Percentiles rank a stretch among this genome's conserved stretches.
These are phyloP conservation scores for Neurospora africana DNA, from an alignment of 495 filamentous ascomycete genomes.

Conservation along the genomic window DNA sequence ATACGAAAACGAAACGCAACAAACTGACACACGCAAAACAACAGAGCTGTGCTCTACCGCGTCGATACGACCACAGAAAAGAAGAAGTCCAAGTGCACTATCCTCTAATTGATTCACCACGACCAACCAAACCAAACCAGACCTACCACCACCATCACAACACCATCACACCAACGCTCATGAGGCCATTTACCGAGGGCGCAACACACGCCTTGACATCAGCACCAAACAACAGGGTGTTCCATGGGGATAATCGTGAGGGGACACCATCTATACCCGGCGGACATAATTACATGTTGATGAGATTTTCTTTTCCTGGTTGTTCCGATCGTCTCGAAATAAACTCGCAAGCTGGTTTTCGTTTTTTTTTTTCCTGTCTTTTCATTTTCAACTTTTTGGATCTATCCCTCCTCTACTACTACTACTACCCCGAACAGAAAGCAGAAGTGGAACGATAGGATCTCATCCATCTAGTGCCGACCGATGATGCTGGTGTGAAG, in stretches of 20 bases:
- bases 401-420: conserved; percentile 9
- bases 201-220: neutral
- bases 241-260: neutral
- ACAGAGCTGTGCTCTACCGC: conserved; percentile 75
- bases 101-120: conserved; percentile 44
- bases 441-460: neutral
- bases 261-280: conserved; percentile 18
- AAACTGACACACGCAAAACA: conserved; percentile 5
- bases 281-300: conserved; percentile 5
- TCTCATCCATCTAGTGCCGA: neutral
- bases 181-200: neutral
- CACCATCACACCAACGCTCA: neutral
- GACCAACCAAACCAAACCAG: neutral
- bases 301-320: conserved; percentile 2
- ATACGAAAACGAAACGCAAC: neutral
- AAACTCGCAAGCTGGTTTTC: conserved; percentile 1
- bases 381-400: conserved; percentile 5
- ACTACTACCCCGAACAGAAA: conserved; percentile 1
- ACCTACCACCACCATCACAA: neutral
- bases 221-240: neutral
- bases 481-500: neutral
- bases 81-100: conserved; percentile 59
- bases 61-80: conserved; percentile 52
- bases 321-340: neutral
- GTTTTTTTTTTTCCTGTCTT: conserved; percentile 5